These are phyloP conservation scores for Kwoniella shandongensis DNA, from an alignment of 768 basidiomycete species.

Conservation along the genomic window DNA sequence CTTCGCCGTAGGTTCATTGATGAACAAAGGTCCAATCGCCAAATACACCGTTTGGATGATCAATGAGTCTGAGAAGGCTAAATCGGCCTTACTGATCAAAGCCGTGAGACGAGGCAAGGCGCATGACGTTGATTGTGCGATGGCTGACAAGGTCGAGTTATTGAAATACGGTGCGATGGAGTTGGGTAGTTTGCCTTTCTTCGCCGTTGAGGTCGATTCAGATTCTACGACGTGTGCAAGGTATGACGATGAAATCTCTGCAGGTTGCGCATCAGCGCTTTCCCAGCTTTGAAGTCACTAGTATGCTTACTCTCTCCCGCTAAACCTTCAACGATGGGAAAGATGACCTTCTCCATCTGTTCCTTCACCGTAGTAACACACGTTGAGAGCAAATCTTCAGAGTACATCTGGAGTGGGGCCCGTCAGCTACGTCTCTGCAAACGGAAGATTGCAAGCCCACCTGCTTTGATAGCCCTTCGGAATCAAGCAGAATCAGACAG, in stretches of 20 bases:
- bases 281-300: neutral
- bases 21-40: constrained; percentile 90
- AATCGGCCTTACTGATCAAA: constrained; percentile 69
- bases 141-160: constrained; percentile 37
- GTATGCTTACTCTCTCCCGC: constrained; percentile 34
- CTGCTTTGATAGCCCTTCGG: constrained; percentile 81
- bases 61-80: constrained; percentile 80
- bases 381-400: constrained; percentile 83
- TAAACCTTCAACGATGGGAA: constrained; percentile 76
- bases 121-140: constrained; percentile 70
- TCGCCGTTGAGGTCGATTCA: constrained; percentile 12
- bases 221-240: constrained; percentile 27
- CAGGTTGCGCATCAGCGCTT: neutral
- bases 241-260: constrained; percentile 38
- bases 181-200: constrained; percentile 16
- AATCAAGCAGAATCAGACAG: constrained; percentile 71
- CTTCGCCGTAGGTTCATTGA: constrained; percentile 66
- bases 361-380: constrained; percentile 77
- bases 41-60: constrained; percentile 92
- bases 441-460: constrained; percentile 55
- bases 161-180: constrained; percentile 26
- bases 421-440: neutral
- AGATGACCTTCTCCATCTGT: constrained; percentile 73
- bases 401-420: constrained; percentile 67
- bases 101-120: constrained; percentile 72